Conservation (phyloP, 2,329 filamentous ascomycete genomes). For the Neofusicoccum parvum region DNA sequence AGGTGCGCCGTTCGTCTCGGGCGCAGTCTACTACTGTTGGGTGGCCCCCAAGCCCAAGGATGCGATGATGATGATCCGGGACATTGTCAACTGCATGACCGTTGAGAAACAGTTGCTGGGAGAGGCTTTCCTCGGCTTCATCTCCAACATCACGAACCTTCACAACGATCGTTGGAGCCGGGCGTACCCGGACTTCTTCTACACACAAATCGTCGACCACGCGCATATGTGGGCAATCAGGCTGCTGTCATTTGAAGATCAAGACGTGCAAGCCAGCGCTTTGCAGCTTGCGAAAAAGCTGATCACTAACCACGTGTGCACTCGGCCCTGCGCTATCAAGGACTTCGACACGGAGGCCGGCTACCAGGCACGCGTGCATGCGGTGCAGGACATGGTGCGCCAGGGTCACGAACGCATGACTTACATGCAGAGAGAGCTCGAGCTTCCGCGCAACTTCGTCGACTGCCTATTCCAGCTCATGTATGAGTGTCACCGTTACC, state of each 20-base stretch:
- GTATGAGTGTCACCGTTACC: constrained; percentile 1
- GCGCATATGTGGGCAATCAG: constrained; percentile 27
- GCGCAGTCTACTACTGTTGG: constrained; percentile 36
- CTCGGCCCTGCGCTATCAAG: background rate
- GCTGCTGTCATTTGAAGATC: constrained; percentile 35
- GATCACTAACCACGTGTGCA: constrained; percentile 24
- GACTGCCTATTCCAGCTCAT: constrained; percentile 1
- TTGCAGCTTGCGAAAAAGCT: constrained; percentile 29
- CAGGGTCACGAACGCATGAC: background rate
- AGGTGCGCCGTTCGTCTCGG: constrained; percentile 36
- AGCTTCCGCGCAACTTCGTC: background rate
- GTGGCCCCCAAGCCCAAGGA: constrained; percentile 24
- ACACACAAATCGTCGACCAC: constrained; percentile 27
- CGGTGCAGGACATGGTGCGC: background rate
- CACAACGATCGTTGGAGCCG: constrained; percentile 30
- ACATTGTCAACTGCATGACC: constrained; percentile 29
- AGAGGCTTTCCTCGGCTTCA: constrained; percentile 31
- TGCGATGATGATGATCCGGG: constrained; percentile 30
- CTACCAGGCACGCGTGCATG: background rate
- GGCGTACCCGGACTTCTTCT: constrained; percentile 29
- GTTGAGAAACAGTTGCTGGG: constrained; percentile 7
- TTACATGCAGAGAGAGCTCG: background rate
- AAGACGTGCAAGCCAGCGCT: constrained; percentile 31
- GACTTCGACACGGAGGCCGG: background rate
- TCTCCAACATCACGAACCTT: constrained; percentile 28